Evolutionary conservation across 139 green algal species (phyloP), one percentile per base, ranked within the genome.

Genomic region (Cymbomonas tetramitiformis): DNA sequence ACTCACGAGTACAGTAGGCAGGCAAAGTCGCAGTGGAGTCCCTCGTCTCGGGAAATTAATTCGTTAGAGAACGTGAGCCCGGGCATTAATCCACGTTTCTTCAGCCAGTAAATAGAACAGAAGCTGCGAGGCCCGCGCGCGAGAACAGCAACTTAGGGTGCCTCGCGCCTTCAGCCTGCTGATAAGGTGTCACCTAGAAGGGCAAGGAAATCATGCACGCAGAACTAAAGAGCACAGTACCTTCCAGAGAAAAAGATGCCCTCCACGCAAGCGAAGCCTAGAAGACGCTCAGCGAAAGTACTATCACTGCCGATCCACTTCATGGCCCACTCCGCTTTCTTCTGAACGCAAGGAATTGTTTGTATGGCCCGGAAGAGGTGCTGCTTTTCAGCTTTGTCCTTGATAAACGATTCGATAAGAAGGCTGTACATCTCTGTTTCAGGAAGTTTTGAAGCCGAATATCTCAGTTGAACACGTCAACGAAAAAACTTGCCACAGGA

Each of bases 1-100:
- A n/a, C n/a, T n/a, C n/a, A n/a, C n/a, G n/a, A n/a, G 77, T 97
- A 98, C 8, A 98, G 74, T 54, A 89, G 64, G 83, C 91, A 98
- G 5, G 86, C 92, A 58, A 98, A 98, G 79, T 99, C 92, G 56
- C 71, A 86, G 76, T 99, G 92, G 34, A 99, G 76, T 30, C 92
- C 92, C 75, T 99, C 92, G 62, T 99, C 92, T 0, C 92, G 73
- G 28, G 68, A 85, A 70, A 99, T 99, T 54, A 99, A 83, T 69
- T 94, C 88, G 65, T 99, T 99, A 61, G 83, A 94, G 71, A 99
- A 99, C 51, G 85, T 94, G 47, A 99, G 84, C 4, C 91, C 91
- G 1, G 83, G 91, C 87, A 97, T 94, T 25, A 97, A 68, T 18
- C 84, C 80, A 15, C 92, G 79, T 85, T 99, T 99, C 82, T 95